A percentile compares a stretch with the other conserved stretches of the same genome.
phyloP scores from a whole-genome alignment of 192 early-diverging fungal species.

The Coemansia sp. region DNA sequence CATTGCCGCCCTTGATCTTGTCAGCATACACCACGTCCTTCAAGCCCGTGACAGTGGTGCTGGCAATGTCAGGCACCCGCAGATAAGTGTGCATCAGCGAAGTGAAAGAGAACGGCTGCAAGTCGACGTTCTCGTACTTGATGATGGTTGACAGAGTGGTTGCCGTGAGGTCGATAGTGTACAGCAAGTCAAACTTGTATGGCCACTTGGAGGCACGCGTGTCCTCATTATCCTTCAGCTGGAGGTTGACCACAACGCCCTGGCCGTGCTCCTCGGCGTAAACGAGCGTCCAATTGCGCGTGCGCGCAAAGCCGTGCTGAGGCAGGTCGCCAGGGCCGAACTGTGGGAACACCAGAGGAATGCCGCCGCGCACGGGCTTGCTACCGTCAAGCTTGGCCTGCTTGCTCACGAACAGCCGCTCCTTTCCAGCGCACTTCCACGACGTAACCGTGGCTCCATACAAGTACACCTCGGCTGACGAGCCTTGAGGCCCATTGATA shows the following conservation, averaged over 20 bases:
- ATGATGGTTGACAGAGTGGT: constrained; percentile 75
- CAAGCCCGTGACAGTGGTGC: constrained; percentile 69
- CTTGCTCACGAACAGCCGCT: constrained; percentile 87
- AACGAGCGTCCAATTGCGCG: constrained; percentile 41
- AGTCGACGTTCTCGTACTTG: constrained; percentile 76
- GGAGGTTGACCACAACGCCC: constrained; percentile 45
- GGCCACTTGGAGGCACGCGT: constrained; percentile 54
- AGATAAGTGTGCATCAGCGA: constrained; percentile 95
- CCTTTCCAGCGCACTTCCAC: constrained; percentile 76
- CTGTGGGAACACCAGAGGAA: constrained; percentile 62
- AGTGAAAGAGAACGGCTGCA: constrained; percentile 77
- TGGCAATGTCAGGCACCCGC: constrained; percentile 66
- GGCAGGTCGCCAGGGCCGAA: constrained; percentile 58
- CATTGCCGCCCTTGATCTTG: constrained; percentile 65
- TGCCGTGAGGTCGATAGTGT: constrained; percentile 79
- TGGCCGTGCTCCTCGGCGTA: constrained; percentile 35
- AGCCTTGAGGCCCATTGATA: constrained; percentile 26
- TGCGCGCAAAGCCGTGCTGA: constrained; percentile 63
- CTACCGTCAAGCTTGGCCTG: constrained; percentile 83
- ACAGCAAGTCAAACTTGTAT: constrained; percentile 75
- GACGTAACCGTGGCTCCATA: constrained; percentile 92
- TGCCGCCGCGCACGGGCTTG: constrained; percentile 92
- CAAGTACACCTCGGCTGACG: constrained; percentile 44
- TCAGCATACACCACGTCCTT: constrained; percentile 68
- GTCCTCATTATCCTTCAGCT: constrained; percentile 41